These are phyloP conservation scores for Chiua virens DNA, from an alignment of 768 basidiomycete genomes.

Conservation along the genomic window DNA sequence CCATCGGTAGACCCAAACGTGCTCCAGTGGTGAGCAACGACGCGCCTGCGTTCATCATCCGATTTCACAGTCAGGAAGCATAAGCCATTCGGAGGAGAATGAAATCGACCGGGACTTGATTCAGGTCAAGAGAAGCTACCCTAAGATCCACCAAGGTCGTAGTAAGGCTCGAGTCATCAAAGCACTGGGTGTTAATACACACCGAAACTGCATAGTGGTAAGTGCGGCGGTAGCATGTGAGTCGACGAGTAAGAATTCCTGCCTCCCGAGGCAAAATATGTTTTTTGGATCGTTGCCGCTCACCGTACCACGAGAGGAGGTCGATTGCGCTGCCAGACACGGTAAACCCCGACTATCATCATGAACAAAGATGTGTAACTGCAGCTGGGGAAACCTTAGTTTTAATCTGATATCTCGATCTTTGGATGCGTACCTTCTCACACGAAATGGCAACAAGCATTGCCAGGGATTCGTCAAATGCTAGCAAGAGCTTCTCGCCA, in stretches of 20 bases:
- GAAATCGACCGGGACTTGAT: constrained; percentile 32
- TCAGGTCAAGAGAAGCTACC: constrained; percentile 45
- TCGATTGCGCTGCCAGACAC: constrained; percentile 43
- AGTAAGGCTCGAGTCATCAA: background rate
- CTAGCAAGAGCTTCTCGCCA: constrained; percentile 43
- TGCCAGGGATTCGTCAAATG: constrained; percentile 53
- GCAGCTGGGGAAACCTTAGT: constrained; percentile 26
- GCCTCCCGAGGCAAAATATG: constrained; percentile 46
- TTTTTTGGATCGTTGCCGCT: constrained; percentile 34
- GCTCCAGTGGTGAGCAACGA: constrained; percentile 53
- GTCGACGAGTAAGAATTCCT: constrained; percentile 56
- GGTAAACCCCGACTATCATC: constrained; percentile 48
- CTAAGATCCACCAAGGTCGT: constrained; percentile 30
- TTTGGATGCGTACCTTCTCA: constrained; percentile 36
- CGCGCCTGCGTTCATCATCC: constrained; percentile 16
- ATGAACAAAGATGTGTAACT: constrained; percentile 47
- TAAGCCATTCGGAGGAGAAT: constrained; percentile 55
- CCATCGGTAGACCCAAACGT: constrained; percentile 56
- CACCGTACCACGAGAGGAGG: constrained; percentile 47
- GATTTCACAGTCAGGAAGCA: constrained; percentile 42
- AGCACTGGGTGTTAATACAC: constrained; percentile 6
- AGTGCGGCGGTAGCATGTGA: constrained; percentile 42
- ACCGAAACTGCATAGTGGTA: constrained; percentile 56
- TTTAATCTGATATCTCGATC: background rate
- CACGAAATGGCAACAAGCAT: constrained; percentile 46